Base-by-base conservation (phyloP, 108 stramenopile species). In the Cylindrotheca fusiformis region DNA sequence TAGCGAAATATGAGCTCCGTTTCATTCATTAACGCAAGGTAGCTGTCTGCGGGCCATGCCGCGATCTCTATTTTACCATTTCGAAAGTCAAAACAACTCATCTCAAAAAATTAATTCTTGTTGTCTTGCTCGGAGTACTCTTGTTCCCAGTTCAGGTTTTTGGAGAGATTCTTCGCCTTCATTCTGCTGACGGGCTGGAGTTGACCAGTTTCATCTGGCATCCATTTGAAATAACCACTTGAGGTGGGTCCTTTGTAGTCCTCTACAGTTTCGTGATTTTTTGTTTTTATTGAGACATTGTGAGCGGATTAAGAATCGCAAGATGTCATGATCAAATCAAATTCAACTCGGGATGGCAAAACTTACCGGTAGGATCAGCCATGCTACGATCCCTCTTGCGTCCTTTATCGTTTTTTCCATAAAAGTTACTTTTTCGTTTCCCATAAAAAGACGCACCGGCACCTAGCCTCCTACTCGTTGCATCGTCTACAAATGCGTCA, bases 401-500 rank as follows among this genome's bases (percentile, higher is more conserved):
- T 33, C 72, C 77, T 23, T 74, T 58, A 61, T 94, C 93, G 14
- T 77, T 56, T 32, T 79, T 60, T 45, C 85, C 89, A 52, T 78
- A 75, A 60, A 82, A 82, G 50, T 52, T 65, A 22, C 60, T 68
- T 24, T 60, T 58, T 8, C 71, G 49, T 28, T 94, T 94, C 32
- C 93, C 93, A 60, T 91, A 91, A 55, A 87, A 94, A 31, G 77
- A 70, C 41, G 86, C 82, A 17, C 93, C 93, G 58, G 75, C 76
- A 32, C 90, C 93, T 0, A 91, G 63, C 32, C 89, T 66, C 44
- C 93, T 76, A 22, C 78, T 79, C 8, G 86, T 91, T 0, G 93
- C 93, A 79, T 94, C 93, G 55, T 94, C 93, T 2, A 94, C 82
- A 69, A 94, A 94, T 28, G 86, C 86, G 75, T 94, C 93, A 24